Evolutionary conservation across 352 stramenopile genomes (phyloP), one percentile per base, ranked within the genome.

Genomic region (Phytophthora syringae): DNA sequence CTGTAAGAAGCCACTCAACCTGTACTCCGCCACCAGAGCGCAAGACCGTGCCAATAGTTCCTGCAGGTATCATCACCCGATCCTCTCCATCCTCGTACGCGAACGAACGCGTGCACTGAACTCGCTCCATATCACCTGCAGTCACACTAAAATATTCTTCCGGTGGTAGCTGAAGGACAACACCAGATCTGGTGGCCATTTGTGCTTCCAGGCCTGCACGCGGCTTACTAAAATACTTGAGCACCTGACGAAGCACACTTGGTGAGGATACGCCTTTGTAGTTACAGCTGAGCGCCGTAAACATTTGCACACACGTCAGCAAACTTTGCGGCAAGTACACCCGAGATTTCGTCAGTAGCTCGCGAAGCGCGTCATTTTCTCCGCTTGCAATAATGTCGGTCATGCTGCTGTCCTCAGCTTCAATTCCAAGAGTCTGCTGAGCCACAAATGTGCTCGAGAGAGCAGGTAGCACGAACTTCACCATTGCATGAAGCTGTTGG

Each of bases 401-500:
- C 60, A 69, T 62, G 5, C n/a, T 51, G 30, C 13, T 60, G 3
- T 66, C 45, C 37, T 70, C 42, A 52, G 32, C 25, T 45, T 75
- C 53, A 50, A 78, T 72, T 16, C 52, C 52, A 24, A 86, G 52
- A 30, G 53, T 72, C 27, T 74, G 70, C 7, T 77, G 52, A 1
- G 81, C 77, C 36, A 92, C 77, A 1, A 52, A 25, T 9, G 57
- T 30, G n/a, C 72, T 84, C 10, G 71, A 72, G 2, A 90, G 62
- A 49, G 81, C 73, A 34, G 83, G 80, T 3, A 77, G 50, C 10
- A 90, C 72, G 24, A 92, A 81, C 43, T 84, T 86, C 16, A 84
- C 77, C 81, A 92, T 92, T 3, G 77, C 80, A 39, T 89, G 72
- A 27, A 92, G 51, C 34, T 90, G 74, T 27, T 77, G 72, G 1